Base-by-base conservation (phyloP, 1,284 basidiomycete species). In the Fomitopsis palustris region DNA sequence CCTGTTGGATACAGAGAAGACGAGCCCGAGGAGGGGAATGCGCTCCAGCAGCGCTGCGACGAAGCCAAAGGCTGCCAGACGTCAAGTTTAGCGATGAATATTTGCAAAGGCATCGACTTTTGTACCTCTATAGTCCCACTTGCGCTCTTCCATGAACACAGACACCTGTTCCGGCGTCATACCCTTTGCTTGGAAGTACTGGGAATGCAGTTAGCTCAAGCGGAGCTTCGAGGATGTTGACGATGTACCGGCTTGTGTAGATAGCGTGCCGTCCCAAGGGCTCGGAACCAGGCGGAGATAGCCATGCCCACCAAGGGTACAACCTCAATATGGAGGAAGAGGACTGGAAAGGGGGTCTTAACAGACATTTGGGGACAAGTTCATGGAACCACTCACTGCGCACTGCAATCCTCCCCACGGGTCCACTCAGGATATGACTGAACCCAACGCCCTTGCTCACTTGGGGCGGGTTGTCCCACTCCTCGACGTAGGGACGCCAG, bases 401-500 rank as follows among this genome's bases (percentile, higher is more conserved):
- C 45, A 90, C 63, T 16, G 84, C 61, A 42, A 86, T 76, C 43
- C 82, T 70, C 1, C 80, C 78, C 19, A 87, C 71, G 73, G 78
- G 80, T 16, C 75, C 78, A 21, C 76, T 74, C 23, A 84, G 65
- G 72, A 77, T 77, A 52, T 77, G 74, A 56, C 80, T 70, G 68
- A 81, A 65, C 19, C 70, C 49, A 58, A 58, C 25, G 65, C 58
- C 62, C 68, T 76, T 65, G 51, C 74, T 67, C 27, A 76, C 71
- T 3, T 67, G 64, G 0, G 93, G 92, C 0, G 92, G 92, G 5
- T 77, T 67, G 19, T 87, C 81, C 90, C 89, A 94, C 74, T 95
- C 93, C 68, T 96, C 93, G 2, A 93, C 85, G 65, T 96, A 96
- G 0, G 89, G 85, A 62, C 82, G 79, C 92, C 92, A 95, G 76